These are phyloP conservation scores for Massarina eburnea DNA, from an alignment of 2,329 filamentous ascomycete species.

Conservation along the genomic window DNA sequence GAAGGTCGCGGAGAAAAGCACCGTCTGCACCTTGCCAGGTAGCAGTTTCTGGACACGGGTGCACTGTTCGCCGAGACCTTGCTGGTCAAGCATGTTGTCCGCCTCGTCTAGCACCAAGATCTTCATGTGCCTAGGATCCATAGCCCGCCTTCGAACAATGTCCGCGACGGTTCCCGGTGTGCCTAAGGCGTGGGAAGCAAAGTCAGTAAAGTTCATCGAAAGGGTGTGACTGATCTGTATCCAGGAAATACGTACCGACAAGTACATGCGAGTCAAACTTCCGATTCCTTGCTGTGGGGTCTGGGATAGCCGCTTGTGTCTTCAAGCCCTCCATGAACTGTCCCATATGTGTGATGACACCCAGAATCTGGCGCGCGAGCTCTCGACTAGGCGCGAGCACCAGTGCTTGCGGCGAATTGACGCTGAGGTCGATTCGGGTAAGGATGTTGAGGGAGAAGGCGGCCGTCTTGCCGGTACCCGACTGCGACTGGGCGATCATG, in stretches of 20 bases:
- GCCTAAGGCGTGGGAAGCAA: no score
- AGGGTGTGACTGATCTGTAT: no score
- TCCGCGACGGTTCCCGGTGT: conserved; percentile 94
- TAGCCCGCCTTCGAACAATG: conserved; percentile 72
- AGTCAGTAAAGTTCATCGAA: no score
- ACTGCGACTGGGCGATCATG: conserved; percentile 98
- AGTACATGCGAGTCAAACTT: conserved; percentile 76
- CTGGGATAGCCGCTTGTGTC: conserved; percentile 80
- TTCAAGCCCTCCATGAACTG: conserved; percentile 75
- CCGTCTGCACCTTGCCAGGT: conserved; percentile 74
- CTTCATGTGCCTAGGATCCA: conserved; percentile 72
- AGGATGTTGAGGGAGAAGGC: conserved; percentile 94
- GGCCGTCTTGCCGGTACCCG: conserved; percentile 95
- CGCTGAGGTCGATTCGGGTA: conserved; percentile 75
- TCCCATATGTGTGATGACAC: conserved; percentile 81
- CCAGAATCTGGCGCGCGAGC: conserved; percentile 89
- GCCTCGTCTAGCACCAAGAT: conserved; percentile 93
- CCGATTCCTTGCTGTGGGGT: conserved; percentile 68
- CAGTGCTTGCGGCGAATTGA: conserved; percentile 77
- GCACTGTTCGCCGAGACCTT: conserved; percentile 94
- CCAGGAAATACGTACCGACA: no score
- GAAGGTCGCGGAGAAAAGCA: conserved; percentile 95
- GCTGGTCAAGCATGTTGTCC: conserved; percentile 97
- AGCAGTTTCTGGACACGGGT: conserved; percentile 85
- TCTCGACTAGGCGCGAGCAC: conserved; percentile 91